Percentiles rank a stretch among this genome's conserved stretches.
phyloP scores from a whole-genome alignment of 2,329 filamentous ascomycete species.

The Myriosclerotinia duriaeana region DNA sequence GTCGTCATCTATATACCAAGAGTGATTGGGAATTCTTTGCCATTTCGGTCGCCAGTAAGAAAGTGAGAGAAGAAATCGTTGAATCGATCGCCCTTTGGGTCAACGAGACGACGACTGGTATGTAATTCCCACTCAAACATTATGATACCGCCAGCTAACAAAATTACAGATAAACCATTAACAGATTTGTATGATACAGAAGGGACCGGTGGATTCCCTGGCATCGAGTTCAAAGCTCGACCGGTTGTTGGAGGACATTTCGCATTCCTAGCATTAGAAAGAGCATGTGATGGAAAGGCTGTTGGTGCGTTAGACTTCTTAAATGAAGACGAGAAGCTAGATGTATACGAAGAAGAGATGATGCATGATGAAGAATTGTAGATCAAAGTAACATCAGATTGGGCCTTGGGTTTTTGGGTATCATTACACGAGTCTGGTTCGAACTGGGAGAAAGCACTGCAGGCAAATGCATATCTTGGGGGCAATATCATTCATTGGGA shows the following conservation, averaged over 20 bases:
- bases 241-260: slow-evolving; percentile 86
- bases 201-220: slow-evolving; percentile 71
- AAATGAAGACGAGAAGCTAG: slow-evolving; percentile 41
- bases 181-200: slow-evolving; percentile 84
- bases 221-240: slow-evolving; percentile 73
- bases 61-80: slow-evolving; percentile 69
- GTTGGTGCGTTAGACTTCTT: slow-evolving; percentile 56
- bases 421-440: neutral
- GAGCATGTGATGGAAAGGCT: slow-evolving; percentile 72
- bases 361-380: slow-evolving; percentile 33
- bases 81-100: slow-evolving; percentile 76
- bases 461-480: neutral
- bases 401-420: neutral
- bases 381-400: neutral
- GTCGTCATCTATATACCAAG: slow-evolving; percentile 80
- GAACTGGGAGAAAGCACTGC: neutral
- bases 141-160: slow-evolving; percentile 25
- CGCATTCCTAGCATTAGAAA: slow-evolving; percentile 77
- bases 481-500: neutral
- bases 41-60: slow-evolving; percentile 70
- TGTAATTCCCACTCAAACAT: slow-evolving; percentile 29
- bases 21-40: slow-evolving; percentile 92
- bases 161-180: slow-evolving; percentile 61
- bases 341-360: slow-evolving; percentile 11
- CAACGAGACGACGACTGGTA: slow-evolving; percentile 73